Base-by-base conservation (phyloP, 225 moss, liverwort and hornwort genomes). In the Marchantia polymorpha region DNA sequence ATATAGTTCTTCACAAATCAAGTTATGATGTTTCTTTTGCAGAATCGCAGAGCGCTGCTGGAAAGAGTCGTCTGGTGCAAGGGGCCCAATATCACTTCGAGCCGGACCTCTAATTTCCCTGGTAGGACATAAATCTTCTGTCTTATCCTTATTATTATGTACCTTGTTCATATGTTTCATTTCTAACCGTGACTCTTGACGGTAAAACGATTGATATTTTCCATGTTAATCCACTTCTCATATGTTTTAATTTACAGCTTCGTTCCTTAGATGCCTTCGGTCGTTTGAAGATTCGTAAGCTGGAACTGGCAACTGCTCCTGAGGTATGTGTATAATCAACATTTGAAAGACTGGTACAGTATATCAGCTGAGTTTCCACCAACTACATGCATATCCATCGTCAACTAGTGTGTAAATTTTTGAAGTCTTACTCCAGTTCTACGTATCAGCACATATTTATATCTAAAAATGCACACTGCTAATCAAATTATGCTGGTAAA, bases 211-310 rank as follows among this genome's bases (percentile, higher is more conserved):
- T 46, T 20, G 22, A 69, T 47, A 46, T 22, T 71, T 5, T 39
- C 22, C 50, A 46, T 46, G 31, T 14, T 8, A 46, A 16, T 17
- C 16, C 31, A 17, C n/a, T n/a, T n/a, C n/a, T n/a, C n/a, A n/a
- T n/a, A 9, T 71, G 29, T 29, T 49, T 74, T 6, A 59, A 46
- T 47, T 77, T 49, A 83, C 86, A 96, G 96, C 90, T 94, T 74
- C 90, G 94, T 77, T 89, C 92, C 0, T 75, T 97, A 83, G 93
- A 97, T 87, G 88, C 91, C 2, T 86, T 97, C 60, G 87, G 91
- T 83, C 82, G 88, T 75, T 87, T 93, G 74, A 83, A 92, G 76
- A 86, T 94, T 81, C 93, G 90, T 73, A 88, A 84, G 81, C 79
- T 87, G 84, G 93, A 91, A 70, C 76, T 92, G 73, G 88, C 91